phyloP scores from a whole-genome alignment of 495 filamentous ascomycete genomes.

The Neurospora africana region DNA sequence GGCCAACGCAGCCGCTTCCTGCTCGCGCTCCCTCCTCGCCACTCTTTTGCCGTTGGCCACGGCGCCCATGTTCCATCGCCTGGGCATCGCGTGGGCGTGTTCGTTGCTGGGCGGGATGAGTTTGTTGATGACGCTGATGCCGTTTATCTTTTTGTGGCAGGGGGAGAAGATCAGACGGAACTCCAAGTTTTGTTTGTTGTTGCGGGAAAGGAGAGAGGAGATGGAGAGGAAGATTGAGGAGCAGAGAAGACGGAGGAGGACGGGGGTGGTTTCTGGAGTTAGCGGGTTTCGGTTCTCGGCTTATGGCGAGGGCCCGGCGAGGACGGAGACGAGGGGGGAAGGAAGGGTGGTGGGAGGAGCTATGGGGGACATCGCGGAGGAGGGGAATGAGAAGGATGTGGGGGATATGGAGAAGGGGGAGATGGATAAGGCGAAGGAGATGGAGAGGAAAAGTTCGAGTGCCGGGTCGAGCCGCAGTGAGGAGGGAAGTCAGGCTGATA shows the following conservation, averaged over 20 bases:
- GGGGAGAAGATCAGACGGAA: slow-evolving; percentile 26
- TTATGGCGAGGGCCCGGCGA: not conserved
- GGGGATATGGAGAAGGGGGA: not conserved
- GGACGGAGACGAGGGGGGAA: not conserved
- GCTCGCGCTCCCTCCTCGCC: slow-evolving; percentile 50
- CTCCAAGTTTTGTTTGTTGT: slow-evolving; percentile 27
- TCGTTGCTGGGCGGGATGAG: slow-evolving; percentile 29
- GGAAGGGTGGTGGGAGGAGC: not conserved
- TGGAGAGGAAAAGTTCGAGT: not conserved
- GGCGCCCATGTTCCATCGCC: slow-evolving; percentile 25
- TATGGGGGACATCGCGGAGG: not conserved
- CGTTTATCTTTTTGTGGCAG: slow-evolving; percentile 33
- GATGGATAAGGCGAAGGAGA: not conserved
- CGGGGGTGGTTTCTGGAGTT: not conserved
- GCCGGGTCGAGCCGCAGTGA: not conserved
- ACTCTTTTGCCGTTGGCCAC: slow-evolving; percentile 46
- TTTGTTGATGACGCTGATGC: slow-evolving; percentile 28
- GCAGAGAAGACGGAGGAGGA: slow-evolving; percentile 10
- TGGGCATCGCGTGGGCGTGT: slow-evolving; percentile 29
- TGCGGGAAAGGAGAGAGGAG: slow-evolving; percentile 26
- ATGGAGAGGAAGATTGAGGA: slow-evolving; percentile 24
- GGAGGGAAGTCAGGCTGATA: not conserved
- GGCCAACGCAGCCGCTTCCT: slow-evolving; percentile 55
- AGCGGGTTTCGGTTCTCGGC: no score
- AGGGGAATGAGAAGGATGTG: not conserved